phyloP scores from a whole-genome alignment of 2,329 filamentous ascomycete genomes.

The Stenocarpella maydis region DNA sequence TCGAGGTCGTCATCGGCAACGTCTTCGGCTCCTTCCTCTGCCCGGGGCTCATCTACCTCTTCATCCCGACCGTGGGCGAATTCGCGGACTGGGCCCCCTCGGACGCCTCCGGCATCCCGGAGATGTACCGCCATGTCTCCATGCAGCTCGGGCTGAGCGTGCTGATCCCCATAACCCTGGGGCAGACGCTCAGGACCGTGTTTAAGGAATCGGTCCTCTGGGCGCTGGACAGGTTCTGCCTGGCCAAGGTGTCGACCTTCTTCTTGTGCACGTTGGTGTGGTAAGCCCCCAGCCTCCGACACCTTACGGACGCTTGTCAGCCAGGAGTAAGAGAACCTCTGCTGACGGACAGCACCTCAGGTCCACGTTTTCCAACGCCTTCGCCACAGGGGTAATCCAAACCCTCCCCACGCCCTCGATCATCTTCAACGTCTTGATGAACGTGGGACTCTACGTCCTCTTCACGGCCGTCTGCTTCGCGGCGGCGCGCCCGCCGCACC shows the following conservation, averaged over 20 bases:
- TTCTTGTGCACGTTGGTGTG: constrained; percentile 59
- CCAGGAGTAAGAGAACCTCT: background rate
- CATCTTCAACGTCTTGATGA: constrained; percentile 73
- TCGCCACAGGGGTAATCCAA: constrained; percentile 69
- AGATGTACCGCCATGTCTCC: constrained; percentile 72
- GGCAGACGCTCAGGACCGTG: constrained; percentile 65
- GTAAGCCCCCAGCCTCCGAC: constrained; percentile 51
- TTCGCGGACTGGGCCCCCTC: constrained; percentile 64
- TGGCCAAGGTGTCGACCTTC: constrained; percentile 58
- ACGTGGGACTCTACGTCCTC: constrained; percentile 68
- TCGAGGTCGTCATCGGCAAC: constrained; percentile 76
- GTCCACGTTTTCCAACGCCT: constrained; percentile 73
- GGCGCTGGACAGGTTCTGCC: constrained; percentile 60
- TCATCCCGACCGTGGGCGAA: constrained; percentile 60
- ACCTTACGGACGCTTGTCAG: constrained; percentile 39
- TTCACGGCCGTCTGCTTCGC: constrained; percentile 70
- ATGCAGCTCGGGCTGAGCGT: constrained; percentile 74
- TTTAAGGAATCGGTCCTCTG: constrained; percentile 61
- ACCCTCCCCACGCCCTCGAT: constrained; percentile 66
- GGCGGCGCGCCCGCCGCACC: constrained; percentile 52
- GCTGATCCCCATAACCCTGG: constrained; percentile 68
- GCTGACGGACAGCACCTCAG: constrained; percentile 46
- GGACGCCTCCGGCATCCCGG: constrained; percentile 59
- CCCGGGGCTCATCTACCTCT: constrained; percentile 69
- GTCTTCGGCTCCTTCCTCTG: constrained; percentile 73